Conservation (phyloP, 2,329 filamentous ascomycete species). For the Diaporthe nobilis region DNA sequence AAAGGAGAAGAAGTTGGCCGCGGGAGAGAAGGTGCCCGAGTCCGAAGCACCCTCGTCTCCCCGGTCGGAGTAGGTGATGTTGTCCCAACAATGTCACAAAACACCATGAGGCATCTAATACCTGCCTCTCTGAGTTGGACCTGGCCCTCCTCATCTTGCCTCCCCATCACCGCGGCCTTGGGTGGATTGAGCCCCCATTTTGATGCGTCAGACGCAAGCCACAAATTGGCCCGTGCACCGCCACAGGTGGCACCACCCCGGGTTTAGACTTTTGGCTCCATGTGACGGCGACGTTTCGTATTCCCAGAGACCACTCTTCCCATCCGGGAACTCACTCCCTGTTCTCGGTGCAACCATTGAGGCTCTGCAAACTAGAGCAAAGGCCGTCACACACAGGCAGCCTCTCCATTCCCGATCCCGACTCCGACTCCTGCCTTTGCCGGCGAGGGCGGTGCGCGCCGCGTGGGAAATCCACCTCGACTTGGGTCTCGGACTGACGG, state of each 20-base stretch:
- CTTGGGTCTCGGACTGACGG: neutral
- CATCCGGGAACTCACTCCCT: constrained; percentile 2
- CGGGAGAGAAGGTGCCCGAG: constrained; percentile 20
- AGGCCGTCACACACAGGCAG: constrained; percentile 25
- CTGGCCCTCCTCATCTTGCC: neutral
- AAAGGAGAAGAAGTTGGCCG: constrained; percentile 64
- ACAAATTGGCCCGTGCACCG: constrained; percentile 22
- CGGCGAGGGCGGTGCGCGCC: constrained; percentile 28
- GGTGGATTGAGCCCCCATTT: neutral
- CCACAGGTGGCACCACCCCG: constrained; percentile 9
- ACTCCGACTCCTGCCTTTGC: constrained; percentile 16
- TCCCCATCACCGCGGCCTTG: too few species aligned
- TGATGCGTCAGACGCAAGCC: neutral
- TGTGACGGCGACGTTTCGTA: constrained; percentile 16
- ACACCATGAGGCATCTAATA: neutral
- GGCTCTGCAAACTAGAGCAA: constrained; percentile 3
- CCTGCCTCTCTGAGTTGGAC: neutral
- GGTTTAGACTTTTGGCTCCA: neutral
- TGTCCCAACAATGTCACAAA: neutral
- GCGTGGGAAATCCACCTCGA: neutral
- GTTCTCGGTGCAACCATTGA: constrained; percentile 22
- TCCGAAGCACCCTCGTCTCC: neutral
- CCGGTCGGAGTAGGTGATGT: constrained; percentile 4
- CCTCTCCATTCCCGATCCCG: neutral
- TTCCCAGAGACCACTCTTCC: neutral